Evolutionary conservation across 768 basidiomycete genomes (phyloP).

Genomic region (Suillus tomentosus): DNA sequence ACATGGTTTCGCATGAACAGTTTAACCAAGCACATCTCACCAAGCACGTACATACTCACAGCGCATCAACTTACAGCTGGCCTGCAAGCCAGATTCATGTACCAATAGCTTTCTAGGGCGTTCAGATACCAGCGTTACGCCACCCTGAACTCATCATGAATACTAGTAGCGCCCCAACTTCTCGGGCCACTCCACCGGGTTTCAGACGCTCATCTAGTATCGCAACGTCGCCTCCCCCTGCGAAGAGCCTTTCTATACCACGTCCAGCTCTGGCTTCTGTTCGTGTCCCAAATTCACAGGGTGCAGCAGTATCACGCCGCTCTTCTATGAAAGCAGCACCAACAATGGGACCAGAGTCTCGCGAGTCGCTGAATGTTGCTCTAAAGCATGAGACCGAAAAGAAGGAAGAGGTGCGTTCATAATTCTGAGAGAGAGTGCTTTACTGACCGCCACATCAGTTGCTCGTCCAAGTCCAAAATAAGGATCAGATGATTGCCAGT

Average conservation of each 20-base stretch:
- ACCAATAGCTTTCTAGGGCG: neutral
- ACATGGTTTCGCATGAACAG: conserved; percentile 8
- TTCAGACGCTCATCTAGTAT: conserved; percentile 48
- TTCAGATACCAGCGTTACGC: conserved; percentile 11
- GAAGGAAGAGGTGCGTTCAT: conserved; percentile 68
- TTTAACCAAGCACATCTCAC: conserved; percentile 1
- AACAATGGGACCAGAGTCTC: conserved; percentile 45
- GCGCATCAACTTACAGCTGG: conserved; percentile 8
- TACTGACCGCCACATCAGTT: conserved; percentile 48
- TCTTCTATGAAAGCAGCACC: conserved; percentile 50
- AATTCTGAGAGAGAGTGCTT: conserved; percentile 13
- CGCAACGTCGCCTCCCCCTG: conserved; percentile 43
- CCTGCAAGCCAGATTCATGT: conserved; percentile 15
- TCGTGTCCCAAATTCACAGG: conserved; percentile 50
- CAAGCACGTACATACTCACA: neutral
- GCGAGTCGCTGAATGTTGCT: conserved; percentile 58
- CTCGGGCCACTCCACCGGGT: conserved; percentile 46
- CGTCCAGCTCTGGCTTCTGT: conserved; percentile 62
- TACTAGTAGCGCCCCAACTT: conserved; percentile 35
- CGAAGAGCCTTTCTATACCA: conserved; percentile 54
- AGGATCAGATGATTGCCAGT: conserved; percentile 65
- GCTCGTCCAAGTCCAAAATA: conserved; percentile 75
- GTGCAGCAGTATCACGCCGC: conserved; percentile 50
- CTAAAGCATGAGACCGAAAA: conserved; percentile 78
- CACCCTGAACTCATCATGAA: conserved; percentile 34